A percentile compares a stretch with the other conserved stretches of the same genome.
phyloP scores from a whole-genome alignment of 1,284 basidiomycete genomes.

The Fomes fomentarius region DNA sequence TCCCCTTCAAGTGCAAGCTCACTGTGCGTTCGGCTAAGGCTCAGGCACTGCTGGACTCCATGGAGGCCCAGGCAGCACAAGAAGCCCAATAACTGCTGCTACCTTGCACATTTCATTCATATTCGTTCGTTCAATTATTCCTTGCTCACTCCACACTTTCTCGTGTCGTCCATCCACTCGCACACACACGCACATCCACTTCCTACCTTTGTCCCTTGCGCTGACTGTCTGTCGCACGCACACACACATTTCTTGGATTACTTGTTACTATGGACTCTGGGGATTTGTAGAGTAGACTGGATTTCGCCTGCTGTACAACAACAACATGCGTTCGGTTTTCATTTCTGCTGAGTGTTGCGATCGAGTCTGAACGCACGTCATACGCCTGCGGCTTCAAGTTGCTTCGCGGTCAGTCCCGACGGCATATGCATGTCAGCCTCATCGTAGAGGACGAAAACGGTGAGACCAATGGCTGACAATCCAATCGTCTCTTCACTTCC shows the following conservation, averaged over 20 bases:
- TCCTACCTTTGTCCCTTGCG: too few relatives aligned
- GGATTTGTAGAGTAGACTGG: neutral
- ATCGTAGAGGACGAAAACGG: too few relatives aligned
- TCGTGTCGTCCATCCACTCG: neutral
- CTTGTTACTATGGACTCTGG: neutral
- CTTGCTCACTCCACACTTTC: neutral
- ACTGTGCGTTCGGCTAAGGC: conserved; percentile 30
- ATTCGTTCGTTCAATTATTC: neutral
- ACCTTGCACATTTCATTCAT: neutral
- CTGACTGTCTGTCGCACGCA: too few relatives aligned
- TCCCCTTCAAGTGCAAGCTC: conserved; percentile 35
- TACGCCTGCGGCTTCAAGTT: too few relatives aligned
- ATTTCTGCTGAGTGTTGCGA: neutral
- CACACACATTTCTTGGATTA: neutral
- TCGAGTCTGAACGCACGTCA: neutral
- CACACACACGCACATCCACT: too few relatives aligned
- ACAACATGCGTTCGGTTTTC: neutral
- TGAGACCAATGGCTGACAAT: neutral
- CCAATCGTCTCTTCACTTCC: neutral
- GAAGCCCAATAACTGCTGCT: neutral
- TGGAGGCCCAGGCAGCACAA: neutral
- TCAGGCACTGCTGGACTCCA: conserved; percentile 15
- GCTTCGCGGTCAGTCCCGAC: too few relatives aligned
- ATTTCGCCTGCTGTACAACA: neutral
- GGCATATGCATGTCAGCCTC: too few relatives aligned